Base-by-base conservation (phyloP, 441 rosid genomes). In the Adansonia gregorii region DNA sequence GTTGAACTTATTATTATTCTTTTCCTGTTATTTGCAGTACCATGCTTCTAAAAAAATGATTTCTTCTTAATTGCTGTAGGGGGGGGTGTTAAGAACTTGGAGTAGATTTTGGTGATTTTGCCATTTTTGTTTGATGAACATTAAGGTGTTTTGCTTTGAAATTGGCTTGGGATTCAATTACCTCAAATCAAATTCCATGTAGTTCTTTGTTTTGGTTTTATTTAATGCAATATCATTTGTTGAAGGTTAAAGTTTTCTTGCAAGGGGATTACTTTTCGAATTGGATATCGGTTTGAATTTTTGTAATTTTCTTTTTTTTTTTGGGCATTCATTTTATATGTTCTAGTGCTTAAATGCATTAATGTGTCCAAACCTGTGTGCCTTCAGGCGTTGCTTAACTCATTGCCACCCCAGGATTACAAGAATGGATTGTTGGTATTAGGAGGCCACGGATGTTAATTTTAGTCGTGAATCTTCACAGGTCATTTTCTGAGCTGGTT, bases 361-460 rank as follows among this genome's bases (percentile, higher is more conserved):
- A 52, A 8, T 74, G 52, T 41, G 63, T 43, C 67, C 66, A 54
- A 64, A 6, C 68, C 76, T 12, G 60, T 58, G 70, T 75, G 6
- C 82, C 46, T 78, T 69, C 79, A 96, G 98, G 94, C 99, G 61
- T 83, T 96, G 86, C 92, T 94, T 82, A 86, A 89, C 86, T 94
- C 98, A 55, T 87, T 94, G 87, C 94, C 95, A 0, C 86, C 82
- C 0, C 94, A 92, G 85, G 98, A 94, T 78, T 96, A 90, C 90
- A 88, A 82, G 89, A 84, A 88, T 49, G 97, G 92, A 0, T 61
- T 89, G 12, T 81, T 96, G 87, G 97, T 94, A 35, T 84, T 93
- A 82, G 98, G 99, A 78, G 99, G 99, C 20, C 96, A 96, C 79
- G 98, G 98, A 71, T 93, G 98, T 52, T 96, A 35, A 92, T 80